phyloP scores from a whole-genome alignment of 2,329 filamentous ascomycete species.

The Plectosphaerella plurivora region DNA sequence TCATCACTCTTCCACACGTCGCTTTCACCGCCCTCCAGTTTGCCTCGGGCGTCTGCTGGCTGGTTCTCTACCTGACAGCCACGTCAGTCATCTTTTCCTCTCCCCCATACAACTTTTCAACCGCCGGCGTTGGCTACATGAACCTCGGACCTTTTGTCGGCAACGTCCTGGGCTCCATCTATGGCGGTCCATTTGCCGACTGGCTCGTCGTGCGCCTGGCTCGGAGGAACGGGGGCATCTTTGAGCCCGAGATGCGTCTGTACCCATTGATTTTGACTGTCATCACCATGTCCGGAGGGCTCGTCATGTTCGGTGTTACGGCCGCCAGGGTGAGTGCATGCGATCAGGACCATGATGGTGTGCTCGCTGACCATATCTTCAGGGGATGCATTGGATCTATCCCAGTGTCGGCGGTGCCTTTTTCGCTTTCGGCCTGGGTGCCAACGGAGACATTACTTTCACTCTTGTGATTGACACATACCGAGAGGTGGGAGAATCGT shows the following conservation, averaged over 20 bases:
- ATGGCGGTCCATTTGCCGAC: slow-evolving; percentile 32
- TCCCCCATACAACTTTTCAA: slow-evolving; percentile 22
- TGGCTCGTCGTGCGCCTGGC: slow-evolving; percentile 28
- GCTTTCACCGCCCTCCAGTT: slow-evolving; percentile 33
- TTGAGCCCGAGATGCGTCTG: slow-evolving; percentile 38
- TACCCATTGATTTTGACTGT: slow-evolving; percentile 20
- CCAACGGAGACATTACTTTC: slow-evolving; percentile 26
- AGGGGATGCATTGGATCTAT: slow-evolving; percentile 33
- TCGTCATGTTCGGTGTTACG: slow-evolving; percentile 30
- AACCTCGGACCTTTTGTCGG: slow-evolving; percentile 27
- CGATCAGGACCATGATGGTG: background rate
- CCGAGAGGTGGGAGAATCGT: slow-evolving; percentile 20
- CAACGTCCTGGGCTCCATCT: slow-evolving; percentile 27
- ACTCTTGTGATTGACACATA: slow-evolving; percentile 30
- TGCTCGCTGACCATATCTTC: background rate
- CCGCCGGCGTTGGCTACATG: slow-evolving; percentile 18
- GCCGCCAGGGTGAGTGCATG: slow-evolving; percentile 20
- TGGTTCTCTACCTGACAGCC: slow-evolving; percentile 26
- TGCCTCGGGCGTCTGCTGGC: slow-evolving; percentile 29
- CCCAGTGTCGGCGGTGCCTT: slow-evolving; percentile 27
- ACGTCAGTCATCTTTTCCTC: slow-evolving; percentile 23
- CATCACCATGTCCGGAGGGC: slow-evolving; percentile 21
- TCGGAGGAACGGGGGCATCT: slow-evolving; percentile 29
- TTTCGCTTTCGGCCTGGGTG: slow-evolving; percentile 30
- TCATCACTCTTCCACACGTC: slow-evolving; percentile 22